These are phyloP conservation scores for Piloderma croceum DNA, from an alignment of 768 basidiomycete genomes.

Conservation along the genomic window DNA sequence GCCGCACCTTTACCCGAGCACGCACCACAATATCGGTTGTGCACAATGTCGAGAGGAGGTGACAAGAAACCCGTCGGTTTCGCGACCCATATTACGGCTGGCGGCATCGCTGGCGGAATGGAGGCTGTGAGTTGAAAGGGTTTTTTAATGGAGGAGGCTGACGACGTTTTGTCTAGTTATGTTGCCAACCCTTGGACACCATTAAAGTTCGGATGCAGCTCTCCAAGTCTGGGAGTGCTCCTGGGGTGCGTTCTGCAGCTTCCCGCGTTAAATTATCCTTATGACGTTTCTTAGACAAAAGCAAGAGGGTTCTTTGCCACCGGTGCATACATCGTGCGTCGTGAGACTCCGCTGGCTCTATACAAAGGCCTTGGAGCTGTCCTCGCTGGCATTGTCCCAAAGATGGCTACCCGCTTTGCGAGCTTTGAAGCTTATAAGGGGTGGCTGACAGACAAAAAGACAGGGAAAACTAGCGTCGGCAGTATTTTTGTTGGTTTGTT, in stretches of 20 bases:
- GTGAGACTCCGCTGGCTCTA: slow-evolving; percentile 91
- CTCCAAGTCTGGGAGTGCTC: slow-evolving; percentile 65
- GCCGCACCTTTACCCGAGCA: too few relatives aligned
- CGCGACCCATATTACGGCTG: slow-evolving; percentile 88
- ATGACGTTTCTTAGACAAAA: slow-evolving; percentile 58
- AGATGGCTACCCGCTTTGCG: slow-evolving; percentile 99
- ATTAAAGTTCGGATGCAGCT: slow-evolving; percentile 99
- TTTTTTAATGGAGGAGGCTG: neutral
- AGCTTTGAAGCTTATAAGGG: slow-evolving; percentile 95
- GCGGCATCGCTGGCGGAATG: slow-evolving; percentile 89
- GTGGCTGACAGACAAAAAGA: slow-evolving; percentile 66
- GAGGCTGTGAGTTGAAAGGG: slow-evolving; percentile 63
- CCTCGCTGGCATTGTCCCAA: slow-evolving; percentile 93
- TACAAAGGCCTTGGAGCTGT: slow-evolving; percentile 99
- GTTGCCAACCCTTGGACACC: slow-evolving; percentile 92
- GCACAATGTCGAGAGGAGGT: slow-evolving; percentile 45
- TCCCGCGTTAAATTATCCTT: slow-evolving; percentile 1
- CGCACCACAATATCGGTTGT: too few relatives aligned
- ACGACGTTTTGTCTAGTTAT: slow-evolving; percentile 39
- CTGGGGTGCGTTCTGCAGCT: slow-evolving; percentile 63
- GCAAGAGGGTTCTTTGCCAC: slow-evolving; percentile 90
- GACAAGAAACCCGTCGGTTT: slow-evolving; percentile 79
- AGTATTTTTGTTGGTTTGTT: slow-evolving; percentile 63
- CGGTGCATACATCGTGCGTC: slow-evolving; percentile 75
- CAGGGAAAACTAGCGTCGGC: slow-evolving; percentile 74